Conservation (phyloP, 2,329 filamentous ascomycete genomes). For the Neoscytalidium dimidiatum region DNA sequence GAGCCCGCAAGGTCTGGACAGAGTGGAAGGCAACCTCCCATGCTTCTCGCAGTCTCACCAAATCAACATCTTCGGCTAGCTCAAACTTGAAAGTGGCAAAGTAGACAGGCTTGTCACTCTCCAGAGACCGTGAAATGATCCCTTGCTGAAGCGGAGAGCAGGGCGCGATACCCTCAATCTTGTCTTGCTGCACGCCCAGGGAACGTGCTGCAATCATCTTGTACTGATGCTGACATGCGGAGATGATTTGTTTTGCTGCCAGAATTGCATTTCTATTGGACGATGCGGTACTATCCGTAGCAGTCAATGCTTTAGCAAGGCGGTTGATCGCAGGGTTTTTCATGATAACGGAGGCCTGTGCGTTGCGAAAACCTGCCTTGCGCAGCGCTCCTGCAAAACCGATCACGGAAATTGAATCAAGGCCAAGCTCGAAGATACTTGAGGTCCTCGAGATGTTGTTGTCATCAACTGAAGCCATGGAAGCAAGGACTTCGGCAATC, state of each 20-base stretch:
- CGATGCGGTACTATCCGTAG: slow-evolving; percentile 3
- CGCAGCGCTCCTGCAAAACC: slow-evolving; percentile 67
- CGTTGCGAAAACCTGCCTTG: slow-evolving; percentile 59
- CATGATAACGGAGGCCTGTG: slow-evolving; percentile 68
- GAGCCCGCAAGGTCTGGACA: slow-evolving; percentile 69
- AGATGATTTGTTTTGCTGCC: slow-evolving; percentile 61
- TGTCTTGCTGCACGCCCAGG: slow-evolving; percentile 52
- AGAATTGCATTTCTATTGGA: slow-evolving; percentile 36
- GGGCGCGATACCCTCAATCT: slow-evolving; percentile 74
- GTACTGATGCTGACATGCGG: slow-evolving; percentile 66
- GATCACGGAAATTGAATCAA: slow-evolving; percentile 86
- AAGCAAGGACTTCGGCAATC: slow-evolving; percentile 57
- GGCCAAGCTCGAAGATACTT: slow-evolving; percentile 81
- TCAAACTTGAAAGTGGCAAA: slow-evolving; percentile 73
- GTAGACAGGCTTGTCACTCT: slow-evolving; percentile 63
- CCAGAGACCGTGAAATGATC: slow-evolving; percentile 72
- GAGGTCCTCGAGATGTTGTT: slow-evolving; percentile 54
- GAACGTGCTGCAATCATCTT: slow-evolving; percentile 53
- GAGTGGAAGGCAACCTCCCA: slow-evolving; percentile 58
- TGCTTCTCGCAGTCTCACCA: slow-evolving; percentile 53
- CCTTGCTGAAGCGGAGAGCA: slow-evolving; percentile 87
- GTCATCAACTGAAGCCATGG: slow-evolving; percentile 51
- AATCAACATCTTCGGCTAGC: slow-evolving; percentile 51
- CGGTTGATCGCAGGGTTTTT: slow-evolving; percentile 51
- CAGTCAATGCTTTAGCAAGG: slow-evolving; percentile 38